These are phyloP conservation scores for Beauveria medogensis DNA, from an alignment of 2,329 filamentous ascomycete genomes.

Conservation along the genomic window DNA sequence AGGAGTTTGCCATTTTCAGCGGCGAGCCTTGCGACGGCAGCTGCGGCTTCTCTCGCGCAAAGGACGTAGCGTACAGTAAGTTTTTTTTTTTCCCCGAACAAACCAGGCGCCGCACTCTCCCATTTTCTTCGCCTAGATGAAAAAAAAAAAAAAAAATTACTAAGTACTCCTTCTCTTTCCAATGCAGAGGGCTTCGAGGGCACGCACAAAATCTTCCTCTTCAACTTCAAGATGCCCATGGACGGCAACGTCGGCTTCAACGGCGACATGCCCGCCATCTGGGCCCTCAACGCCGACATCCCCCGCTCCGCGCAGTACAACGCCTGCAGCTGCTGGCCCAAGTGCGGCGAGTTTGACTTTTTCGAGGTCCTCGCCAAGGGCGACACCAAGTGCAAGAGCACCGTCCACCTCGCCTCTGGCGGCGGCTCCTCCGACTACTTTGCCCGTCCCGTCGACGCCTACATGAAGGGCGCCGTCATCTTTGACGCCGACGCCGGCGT, in stretches of 20 bases:
- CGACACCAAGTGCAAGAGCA: slow-evolving; percentile 59
- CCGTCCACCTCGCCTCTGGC: slow-evolving; percentile 55
- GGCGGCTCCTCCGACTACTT: slow-evolving; percentile 68
- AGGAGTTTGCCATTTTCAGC: slow-evolving; percentile 40
- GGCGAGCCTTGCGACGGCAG: slow-evolving; percentile 31
- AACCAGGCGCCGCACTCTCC: too few species aligned
- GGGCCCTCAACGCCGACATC: slow-evolving; percentile 68
- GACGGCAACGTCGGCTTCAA: slow-evolving; percentile 45
- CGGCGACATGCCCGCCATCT: slow-evolving; percentile 64
- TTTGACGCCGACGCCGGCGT: slow-evolving; percentile 46
- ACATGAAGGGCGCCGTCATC: slow-evolving; percentile 57
- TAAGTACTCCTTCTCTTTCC: too few species aligned
- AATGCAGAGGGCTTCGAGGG: slow-evolving; percentile 60
- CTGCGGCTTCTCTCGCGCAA: slow-evolving; percentile 37
- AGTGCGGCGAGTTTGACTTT: slow-evolving; percentile 70
- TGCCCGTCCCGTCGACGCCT: slow-evolving; percentile 48
- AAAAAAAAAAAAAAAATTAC: too few species aligned
- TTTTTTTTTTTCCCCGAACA: neutral
- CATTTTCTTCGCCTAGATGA: too few species aligned
- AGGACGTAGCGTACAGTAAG: slow-evolving; percentile 38
- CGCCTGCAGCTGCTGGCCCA: slow-evolving; percentile 64
- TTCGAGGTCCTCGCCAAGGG: slow-evolving; percentile 62
- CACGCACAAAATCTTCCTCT: slow-evolving; percentile 62
- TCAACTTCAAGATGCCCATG: slow-evolving; percentile 65
- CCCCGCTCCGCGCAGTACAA: slow-evolving; percentile 63